A percentile compares a stretch with the other conserved stretches of the same genome.
Conservation (phyloP, 352 stramenopile genomes). For the Phytophthora cryptogea region DNA sequence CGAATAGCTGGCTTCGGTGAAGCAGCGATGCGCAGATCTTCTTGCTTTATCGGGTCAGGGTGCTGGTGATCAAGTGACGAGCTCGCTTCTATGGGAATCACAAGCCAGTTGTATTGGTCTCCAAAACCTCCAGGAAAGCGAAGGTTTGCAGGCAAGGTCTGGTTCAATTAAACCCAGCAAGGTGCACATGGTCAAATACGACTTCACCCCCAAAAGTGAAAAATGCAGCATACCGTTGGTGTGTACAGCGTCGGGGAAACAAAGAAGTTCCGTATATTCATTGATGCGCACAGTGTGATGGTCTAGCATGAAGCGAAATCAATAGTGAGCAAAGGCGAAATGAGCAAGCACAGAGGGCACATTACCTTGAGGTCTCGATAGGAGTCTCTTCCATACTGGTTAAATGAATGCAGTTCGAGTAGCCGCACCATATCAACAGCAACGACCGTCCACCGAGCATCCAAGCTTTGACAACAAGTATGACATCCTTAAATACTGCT, state of each 20-base stretch:
- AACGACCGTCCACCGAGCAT: constrained; percentile 63
- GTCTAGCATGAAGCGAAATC: constrained; percentile 25
- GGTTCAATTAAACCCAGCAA: not conserved
- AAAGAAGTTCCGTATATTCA: constrained; percentile 74
- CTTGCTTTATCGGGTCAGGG: constrained; percentile 18
- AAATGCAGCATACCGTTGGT: constrained; percentile 35
- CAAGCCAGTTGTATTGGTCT: constrained; percentile 40
- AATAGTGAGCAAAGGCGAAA: not conserved
- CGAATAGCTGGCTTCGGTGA: constrained; percentile 2
- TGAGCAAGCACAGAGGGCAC: not conserved
- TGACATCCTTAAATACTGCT: not conserved
- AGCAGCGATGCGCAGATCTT: constrained; percentile 31
- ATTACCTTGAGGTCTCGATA: constrained; percentile 70
- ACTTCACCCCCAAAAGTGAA: not conserved
- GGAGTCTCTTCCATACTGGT: constrained; percentile 63
- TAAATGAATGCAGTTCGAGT: constrained; percentile 71
- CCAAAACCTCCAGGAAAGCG: constrained; percentile 34
- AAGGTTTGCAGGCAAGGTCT: constrained; percentile 55
- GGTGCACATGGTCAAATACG: not conserved
- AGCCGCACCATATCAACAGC: constrained; percentile 64
- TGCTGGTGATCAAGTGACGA: not conserved
- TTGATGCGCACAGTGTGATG: constrained; percentile 64
- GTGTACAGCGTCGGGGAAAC: constrained; percentile 57
- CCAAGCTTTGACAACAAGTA: constrained; percentile 32
- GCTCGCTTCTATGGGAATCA: constrained; percentile 23